Conservation (phyloP, 148 eudicot genomes). For the Beta vulgaris region DNA sequence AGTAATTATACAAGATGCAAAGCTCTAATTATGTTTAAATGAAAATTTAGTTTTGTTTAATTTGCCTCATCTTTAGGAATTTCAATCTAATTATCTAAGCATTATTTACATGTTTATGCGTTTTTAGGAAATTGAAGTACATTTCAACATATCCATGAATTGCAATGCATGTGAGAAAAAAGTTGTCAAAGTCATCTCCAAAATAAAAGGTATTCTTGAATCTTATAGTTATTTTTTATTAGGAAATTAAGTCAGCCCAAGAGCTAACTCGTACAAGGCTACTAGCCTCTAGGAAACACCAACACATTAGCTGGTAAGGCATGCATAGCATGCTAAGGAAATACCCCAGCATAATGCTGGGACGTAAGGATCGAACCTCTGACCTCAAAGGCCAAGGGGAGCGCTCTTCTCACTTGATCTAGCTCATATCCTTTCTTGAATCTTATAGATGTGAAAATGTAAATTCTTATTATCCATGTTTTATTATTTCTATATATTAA, state of each 20-base stretch:
- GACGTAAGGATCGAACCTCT: no score
- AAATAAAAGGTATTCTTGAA: slow-evolving; percentile 31
- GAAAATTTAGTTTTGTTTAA: not conserved
- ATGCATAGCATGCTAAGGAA: no score
- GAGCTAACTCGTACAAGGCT: no score
- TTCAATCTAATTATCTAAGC: not conserved
- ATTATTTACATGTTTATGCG: not conserved
- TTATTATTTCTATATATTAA: not conserved
- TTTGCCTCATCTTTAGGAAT: not conserved
- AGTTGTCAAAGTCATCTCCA: slow-evolving; percentile 33
- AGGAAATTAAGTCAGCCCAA: no score
- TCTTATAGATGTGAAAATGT: not conserved
- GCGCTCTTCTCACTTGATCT: no score
- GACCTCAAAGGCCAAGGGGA: no score
- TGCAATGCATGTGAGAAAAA: slow-evolving; percentile 42
- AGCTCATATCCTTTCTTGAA: no score
- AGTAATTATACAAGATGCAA: not conserved
- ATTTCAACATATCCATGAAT: slow-evolving; percentile 32
- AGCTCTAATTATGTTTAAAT: not conserved
- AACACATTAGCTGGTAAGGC: no score
- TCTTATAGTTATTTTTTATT: no score
- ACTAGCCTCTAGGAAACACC: no score
- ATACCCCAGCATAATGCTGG: no score
- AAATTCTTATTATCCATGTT: not conserved
- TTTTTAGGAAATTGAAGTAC: slow-evolving; percentile 26